These are phyloP conservation scores for Tylopilus sp. DNA, from an alignment of 768 basidiomycete species.

Conservation along the genomic window DNA sequence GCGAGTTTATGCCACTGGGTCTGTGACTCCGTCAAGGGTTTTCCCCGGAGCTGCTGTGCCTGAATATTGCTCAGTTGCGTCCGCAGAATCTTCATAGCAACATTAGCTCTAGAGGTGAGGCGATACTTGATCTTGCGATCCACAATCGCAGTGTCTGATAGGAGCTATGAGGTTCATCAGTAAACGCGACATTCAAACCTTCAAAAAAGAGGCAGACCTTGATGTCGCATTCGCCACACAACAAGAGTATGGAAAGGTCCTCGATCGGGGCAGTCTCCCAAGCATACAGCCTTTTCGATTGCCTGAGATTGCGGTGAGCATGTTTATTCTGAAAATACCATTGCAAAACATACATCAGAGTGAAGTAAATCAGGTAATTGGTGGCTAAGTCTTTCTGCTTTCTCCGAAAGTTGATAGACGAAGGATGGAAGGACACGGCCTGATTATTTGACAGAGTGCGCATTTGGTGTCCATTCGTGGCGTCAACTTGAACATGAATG, in stretches of 20 bases:
- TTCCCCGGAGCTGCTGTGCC: constrained; percentile 63
- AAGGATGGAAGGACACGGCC: constrained; percentile 77
- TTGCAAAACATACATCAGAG: constrained; percentile 62
- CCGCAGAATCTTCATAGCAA: constrained; percentile 81
- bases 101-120: constrained; percentile 62
- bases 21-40: constrained; percentile 55
- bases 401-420: constrained; percentile 82
- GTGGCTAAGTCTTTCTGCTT: constrained; percentile 67
- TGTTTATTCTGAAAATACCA: background rate
- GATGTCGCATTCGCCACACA: constrained; percentile 90
- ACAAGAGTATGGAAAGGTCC: constrained; percentile 71
- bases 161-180: constrained; percentile 44
- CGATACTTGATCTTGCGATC: constrained; percentile 85
- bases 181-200: constrained; percentile 1
- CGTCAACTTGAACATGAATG: constrained; percentile 59
- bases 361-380: constrained; percentile 80
- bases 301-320: constrained; percentile 47
- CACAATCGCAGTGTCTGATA: constrained; percentile 66
- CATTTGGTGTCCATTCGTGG: constrained; percentile 50
- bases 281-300: constrained; percentile 87
- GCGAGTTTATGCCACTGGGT: constrained; percentile 72
- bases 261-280: constrained; percentile 94
- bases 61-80: constrained; percentile 56
- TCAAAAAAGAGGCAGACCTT: constrained; percentile 48
- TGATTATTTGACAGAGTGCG: constrained; percentile 83